Evolutionary conservation across 1,284 basidiomycete species (phyloP), one percentile per base, ranked within the genome.

Genomic region (Melampsora americana): DNA sequence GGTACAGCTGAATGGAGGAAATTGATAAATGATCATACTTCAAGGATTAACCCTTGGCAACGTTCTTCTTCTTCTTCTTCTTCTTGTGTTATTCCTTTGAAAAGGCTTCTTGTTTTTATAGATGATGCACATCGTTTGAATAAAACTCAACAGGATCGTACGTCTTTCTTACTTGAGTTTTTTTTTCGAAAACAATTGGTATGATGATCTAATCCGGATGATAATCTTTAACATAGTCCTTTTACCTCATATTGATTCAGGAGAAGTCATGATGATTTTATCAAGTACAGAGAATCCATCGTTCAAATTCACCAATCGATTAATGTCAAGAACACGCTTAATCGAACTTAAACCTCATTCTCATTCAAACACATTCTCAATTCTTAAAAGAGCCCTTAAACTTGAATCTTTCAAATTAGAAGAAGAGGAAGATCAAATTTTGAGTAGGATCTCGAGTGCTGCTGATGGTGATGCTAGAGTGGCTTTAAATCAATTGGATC

Each of bases 211-310:
- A n/a, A 60, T 61, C 4, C 2, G 42, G 26, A 1, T 12, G 3
- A 9, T 32, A 11, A 42, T 23, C 11, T 6, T 42, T 62, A 65
- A 26, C 46, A 39, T 5, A 74, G 72, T 72, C 5, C 79, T 80
- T 28, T 65, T 77, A 73, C 74, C 80, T 44, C 73, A 78, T 28
- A 77, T 78, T n/a, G 78, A 78, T 26, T 77, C 75, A 66, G 78
- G 81, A 5, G 76, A 79, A 72, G 73, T 79, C 39, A 78, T 80
- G 86, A 85, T 95, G 46, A 88, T 95, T 78, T 92, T 92, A 20
- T 92, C 93, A 0, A 95, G 93, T 2, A 95, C 93, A 0, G 93
- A 95, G 82, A 95, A 95, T 80, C 93, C 93, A 0, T 92, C 91
- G 0, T 95, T 95, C 85, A 74, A 80, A 30, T 83, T 92, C 59